phyloP scores from a whole-genome alignment of 225 moss, liverwort and hornwort genomes.

The Rhytidiadelphus loreus region DNA sequence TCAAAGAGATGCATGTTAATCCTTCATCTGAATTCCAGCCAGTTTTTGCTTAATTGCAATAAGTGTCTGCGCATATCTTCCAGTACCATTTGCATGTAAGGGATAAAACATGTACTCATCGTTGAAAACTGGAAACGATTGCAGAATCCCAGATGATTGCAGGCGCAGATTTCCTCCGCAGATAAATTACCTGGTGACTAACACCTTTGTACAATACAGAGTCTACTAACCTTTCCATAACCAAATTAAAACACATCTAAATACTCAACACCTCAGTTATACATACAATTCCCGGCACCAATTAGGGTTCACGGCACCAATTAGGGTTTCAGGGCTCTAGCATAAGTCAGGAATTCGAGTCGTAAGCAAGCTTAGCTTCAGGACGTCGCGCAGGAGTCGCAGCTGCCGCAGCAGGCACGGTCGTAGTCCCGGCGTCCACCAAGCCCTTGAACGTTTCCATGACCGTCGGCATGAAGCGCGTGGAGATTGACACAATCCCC shows the following conservation, averaged over 20 bases:
- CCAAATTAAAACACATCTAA: not conserved
- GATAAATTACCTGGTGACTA: constrained; percentile 15
- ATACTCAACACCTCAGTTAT: constrained; percentile 1
- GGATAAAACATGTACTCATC: not conserved
- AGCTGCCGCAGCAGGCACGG: not conserved
- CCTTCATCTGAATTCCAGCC: not conserved
- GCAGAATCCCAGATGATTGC: not conserved
- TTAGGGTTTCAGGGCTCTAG: not conserved
- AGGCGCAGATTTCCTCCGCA: not conserved
- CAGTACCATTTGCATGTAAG: not conserved
- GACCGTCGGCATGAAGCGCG: constrained; percentile 55
- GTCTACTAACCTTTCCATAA: not conserved
- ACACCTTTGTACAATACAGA: not conserved
- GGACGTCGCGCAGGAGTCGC: not conserved
- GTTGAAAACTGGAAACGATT: not conserved
- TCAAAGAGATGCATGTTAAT: not conserved
- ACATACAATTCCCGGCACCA: constrained; percentile 6
- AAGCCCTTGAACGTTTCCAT: constrained; percentile 68
- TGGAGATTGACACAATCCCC: constrained; percentile 55
- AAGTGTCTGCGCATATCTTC: not conserved
- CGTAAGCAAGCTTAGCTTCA: not conserved
- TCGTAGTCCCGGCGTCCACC: constrained; percentile 42
- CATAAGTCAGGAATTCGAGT: not conserved
- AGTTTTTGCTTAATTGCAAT: not conserved
- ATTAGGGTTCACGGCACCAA: not conserved